Percentiles rank a stretch among this genome's conserved stretches.
Evolutionary conservation across 805 yeast species (phyloP).

Genomic region (Myxozyma vanderwaltii): DNA sequence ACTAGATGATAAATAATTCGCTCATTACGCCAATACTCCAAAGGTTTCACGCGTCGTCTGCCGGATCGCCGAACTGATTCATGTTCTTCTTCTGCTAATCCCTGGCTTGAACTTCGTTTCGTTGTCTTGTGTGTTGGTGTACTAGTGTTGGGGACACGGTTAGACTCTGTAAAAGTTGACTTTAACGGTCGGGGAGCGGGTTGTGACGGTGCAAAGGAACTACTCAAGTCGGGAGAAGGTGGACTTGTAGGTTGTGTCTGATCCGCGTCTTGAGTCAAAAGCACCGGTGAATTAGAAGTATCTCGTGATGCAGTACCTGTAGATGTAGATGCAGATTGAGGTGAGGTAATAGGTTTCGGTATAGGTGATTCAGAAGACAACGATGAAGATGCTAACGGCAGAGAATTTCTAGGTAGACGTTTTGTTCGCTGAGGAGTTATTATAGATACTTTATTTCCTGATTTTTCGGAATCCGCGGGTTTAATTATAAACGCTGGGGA

Average conservation of each 20-base stretch:
- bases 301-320: too few relatives aligned
- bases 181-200: too few relatives aligned
- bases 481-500: background rate
- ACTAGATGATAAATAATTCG: slow-evolving; percentile 57
- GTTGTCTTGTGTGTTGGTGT: background rate
- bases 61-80: slow-evolving; percentile 16
- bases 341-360: too few relatives aligned
- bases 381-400: background rate
- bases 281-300: too few relatives aligned
- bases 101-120: background rate
- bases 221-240: too few relatives aligned
- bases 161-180: too few relatives aligned
- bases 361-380: too few relatives aligned
- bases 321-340: too few relatives aligned
- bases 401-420: background rate
- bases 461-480: background rate
- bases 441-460: background rate
- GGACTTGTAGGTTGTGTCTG: too few relatives aligned
- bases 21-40: slow-evolving; percentile 86
- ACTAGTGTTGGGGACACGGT: background rate
- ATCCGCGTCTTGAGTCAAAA: too few relatives aligned
- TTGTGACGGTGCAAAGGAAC: too few relatives aligned
- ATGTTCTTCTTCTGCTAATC: background rate
- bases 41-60: slow-evolving; percentile 48
- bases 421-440: too few relatives aligned